phyloP scores from a whole-genome alignment of 306 rosid genomes.

The barrel medic (Medicago truncatula) region MtrunA17r5.0-ANR NC_053045.1:28002501-28003000 shows the following conservation, averaged over 20 bases:
- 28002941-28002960: conserved; percentile 43
- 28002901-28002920: conserved; percentile 37
- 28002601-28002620: conserved; percentile 73
- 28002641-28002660: conserved; percentile 73
- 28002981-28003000: conserved; percentile 14
- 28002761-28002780: conserved; percentile 17
- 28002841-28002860: conserved; percentile 35
- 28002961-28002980: conserved; percentile 10
- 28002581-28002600: conserved; percentile 79
- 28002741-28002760: conserved; percentile 10
- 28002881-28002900: conserved; percentile 36
- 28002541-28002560: conserved; percentile 61
- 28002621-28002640: conserved; percentile 65
- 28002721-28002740: conserved; percentile 12
- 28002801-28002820: conserved; percentile 35
- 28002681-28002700: conserved; percentile 50
- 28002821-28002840: conserved; percentile 31
- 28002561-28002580: conserved; percentile 78
- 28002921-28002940: conserved; percentile 49
- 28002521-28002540: conserved; percentile 59
- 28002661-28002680: conserved; percentile 86
- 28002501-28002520: conserved; percentile 80
- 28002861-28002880: neutral
- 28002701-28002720: conserved; percentile 44
- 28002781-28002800: conserved; percentile 38